Percentiles rank a stretch among this genome's conserved stretches.
These are phyloP conservation scores for Sporothrix pseudoabietina DNA, from an alignment of 2,329 filamentous ascomycete genomes.

Conservation along the genomic window DNA sequence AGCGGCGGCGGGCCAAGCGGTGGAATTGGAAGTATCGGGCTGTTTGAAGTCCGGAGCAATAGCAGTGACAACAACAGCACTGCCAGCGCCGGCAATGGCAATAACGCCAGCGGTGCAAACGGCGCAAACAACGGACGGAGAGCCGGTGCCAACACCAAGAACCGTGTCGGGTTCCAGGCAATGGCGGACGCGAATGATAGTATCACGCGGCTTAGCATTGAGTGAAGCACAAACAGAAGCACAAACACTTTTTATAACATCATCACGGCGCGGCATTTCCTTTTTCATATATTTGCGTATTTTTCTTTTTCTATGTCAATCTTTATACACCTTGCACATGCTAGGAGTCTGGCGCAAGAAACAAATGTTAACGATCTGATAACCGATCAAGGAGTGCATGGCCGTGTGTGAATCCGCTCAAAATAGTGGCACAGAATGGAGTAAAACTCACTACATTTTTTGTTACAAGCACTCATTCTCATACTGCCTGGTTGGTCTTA, in stretches of 20 bases:
- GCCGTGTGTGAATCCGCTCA: not conserved
- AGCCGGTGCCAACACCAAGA: constrained; percentile 49
- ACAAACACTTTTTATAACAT: not conserved
- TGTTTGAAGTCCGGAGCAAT: constrained; percentile 45
- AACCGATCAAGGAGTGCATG: not conserved
- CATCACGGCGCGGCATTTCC: not conserved
- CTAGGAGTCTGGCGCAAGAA: not conserved
- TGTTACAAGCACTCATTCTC: not conserved
- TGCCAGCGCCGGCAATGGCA: constrained; percentile 35
- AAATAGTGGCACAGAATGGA: not conserved
- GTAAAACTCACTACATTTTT: not conserved
- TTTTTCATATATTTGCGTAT: not conserved
- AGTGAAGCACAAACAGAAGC: constrained; percentile 51
- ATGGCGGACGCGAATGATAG: constrained; percentile 97
- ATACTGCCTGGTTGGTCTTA: not conserved
- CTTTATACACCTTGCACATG: not conserved
- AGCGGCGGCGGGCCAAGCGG: constrained; percentile 44
- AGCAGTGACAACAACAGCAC: constrained; percentile 47
- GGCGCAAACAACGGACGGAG: constrained; percentile 46
- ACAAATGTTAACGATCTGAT: not conserved
- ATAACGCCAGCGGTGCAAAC: constrained; percentile 46
- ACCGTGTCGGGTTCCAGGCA: constrained; percentile 77
- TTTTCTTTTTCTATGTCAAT: not conserved
- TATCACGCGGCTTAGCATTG: constrained; percentile 96
- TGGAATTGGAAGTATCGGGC: constrained; percentile 25